phyloP scores from a whole-genome alignment of 352 stramenopile genomes.

The Pythium grandisporangium region DNA sequence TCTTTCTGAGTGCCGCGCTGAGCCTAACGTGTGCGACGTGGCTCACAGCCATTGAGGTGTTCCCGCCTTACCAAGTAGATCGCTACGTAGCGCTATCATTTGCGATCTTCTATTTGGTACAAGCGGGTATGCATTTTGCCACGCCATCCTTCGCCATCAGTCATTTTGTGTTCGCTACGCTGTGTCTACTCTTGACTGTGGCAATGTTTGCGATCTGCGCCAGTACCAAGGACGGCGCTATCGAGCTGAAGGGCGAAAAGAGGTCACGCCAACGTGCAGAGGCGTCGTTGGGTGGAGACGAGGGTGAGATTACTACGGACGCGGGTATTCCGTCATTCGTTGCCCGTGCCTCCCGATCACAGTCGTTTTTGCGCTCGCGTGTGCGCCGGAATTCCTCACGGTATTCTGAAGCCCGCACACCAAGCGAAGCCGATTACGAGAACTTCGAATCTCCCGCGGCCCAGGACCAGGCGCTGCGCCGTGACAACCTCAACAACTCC shows the following conservation, averaged over 20 bases:
- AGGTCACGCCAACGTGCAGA: slow-evolving; percentile 56
- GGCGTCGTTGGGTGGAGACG: slow-evolving; percentile 20
- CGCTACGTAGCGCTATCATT: slow-evolving; percentile 72
- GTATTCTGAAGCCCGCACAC: slow-evolving; percentile 29
- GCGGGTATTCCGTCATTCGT: slow-evolving; percentile 35
- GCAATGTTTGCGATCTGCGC: slow-evolving; percentile 72
- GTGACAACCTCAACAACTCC: too few relatives aligned
- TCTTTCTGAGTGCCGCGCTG: slow-evolving; percentile 60
- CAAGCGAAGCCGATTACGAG: slow-evolving; percentile 57
- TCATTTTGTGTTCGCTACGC: slow-evolving; percentile 64
- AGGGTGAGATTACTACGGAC: too few relatives aligned
- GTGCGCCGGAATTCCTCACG: slow-evolving; percentile 53
- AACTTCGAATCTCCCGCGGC: slow-evolving; percentile 70
- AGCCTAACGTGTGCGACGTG: slow-evolving; percentile 73
- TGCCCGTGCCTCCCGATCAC: slow-evolving; percentile 51
- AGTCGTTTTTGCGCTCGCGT: slow-evolving; percentile 72
- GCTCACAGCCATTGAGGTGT: slow-evolving; percentile 79
- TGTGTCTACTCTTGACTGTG: slow-evolving; percentile 62
- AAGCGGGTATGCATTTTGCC: slow-evolving; percentile 50
- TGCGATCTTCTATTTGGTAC: slow-evolving; percentile 60
- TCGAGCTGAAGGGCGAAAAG: slow-evolving; percentile 83
- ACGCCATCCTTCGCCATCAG: slow-evolving; percentile 63
- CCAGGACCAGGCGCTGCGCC: slow-evolving; percentile 9
- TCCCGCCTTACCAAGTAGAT: slow-evolving; percentile 65
- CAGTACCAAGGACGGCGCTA: slow-evolving; percentile 74